phyloP scores from a whole-genome alignment of 352 stramenopile genomes.

The Globisporangium nunn region DNA sequence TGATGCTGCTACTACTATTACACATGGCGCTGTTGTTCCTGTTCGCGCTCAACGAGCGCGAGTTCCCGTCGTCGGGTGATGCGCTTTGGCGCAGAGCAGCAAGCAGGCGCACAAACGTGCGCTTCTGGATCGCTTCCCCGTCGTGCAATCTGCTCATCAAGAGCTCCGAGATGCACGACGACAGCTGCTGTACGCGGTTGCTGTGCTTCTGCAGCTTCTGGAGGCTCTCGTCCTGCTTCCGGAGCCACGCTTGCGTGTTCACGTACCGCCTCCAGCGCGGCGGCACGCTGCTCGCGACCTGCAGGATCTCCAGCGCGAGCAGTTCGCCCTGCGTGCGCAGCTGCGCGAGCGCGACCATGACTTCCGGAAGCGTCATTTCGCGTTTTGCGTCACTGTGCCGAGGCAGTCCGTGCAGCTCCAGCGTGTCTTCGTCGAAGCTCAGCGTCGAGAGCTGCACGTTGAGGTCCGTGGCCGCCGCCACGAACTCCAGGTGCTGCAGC shows the following conservation, averaged over 20 bases:
- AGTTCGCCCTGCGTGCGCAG: conserved; percentile 45
- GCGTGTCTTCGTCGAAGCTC: conserved; percentile 29
- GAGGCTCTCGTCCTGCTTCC: conserved; percentile 32
- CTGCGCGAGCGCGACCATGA: conserved; percentile 46
- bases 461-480: conserved; percentile 24
- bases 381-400: conserved; percentile 22
- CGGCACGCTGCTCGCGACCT: conserved; percentile 23
- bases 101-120: conserved; percentile 37
- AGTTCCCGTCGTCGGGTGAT: neutral
- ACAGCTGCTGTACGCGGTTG: conserved; percentile 32
- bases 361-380: conserved; percentile 56
- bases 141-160: conserved; percentile 43
- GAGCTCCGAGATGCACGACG: conserved; percentile 33
- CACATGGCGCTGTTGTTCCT: conserved; percentile 7
- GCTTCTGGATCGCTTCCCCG: conserved; percentile 39
- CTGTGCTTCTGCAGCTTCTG: conserved; percentile 34
- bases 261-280: conserved; percentile 36
- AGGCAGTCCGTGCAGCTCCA: conserved; percentile 36
- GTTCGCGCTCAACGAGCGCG: neutral
- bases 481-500: conserved; percentile 41
- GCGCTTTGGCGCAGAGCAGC: conserved; percentile 42
- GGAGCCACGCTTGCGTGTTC: conserved; percentile 26
- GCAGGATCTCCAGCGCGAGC: conserved; percentile 45
- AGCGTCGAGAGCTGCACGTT: conserved; percentile 25
- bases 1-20: conserved; percentile 17